Conservation (phyloP, 805 yeast genomes). For the Barnettozyma wickerhamii region DNA sequence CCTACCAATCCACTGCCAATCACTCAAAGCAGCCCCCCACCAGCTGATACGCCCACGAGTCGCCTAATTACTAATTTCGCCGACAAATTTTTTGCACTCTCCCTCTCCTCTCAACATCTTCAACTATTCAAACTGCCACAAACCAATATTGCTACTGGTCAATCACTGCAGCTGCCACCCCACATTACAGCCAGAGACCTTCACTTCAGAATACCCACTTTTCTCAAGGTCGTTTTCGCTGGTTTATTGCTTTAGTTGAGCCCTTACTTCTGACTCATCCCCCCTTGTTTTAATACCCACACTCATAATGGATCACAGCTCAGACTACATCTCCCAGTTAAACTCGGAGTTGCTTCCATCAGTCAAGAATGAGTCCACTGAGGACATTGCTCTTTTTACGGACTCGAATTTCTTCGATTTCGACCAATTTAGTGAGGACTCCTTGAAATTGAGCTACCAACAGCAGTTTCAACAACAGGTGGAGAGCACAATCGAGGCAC, state of each 20-base stretch:
- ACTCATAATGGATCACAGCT: not conserved
- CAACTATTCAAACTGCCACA: not conserved
- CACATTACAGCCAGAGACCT: not conserved
- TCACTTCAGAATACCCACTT: not conserved
- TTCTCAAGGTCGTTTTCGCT: no score
- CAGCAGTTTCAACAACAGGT: conserved; percentile 5
- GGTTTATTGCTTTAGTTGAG: no score
- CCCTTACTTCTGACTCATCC: not conserved
- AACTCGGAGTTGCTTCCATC: conserved; percentile 13
- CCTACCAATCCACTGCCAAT: no score
- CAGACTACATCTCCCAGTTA: conserved; percentile 14
- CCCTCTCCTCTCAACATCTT: not conserved
- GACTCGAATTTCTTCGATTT: conserved; percentile 23
- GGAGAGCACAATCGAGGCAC: not conserved
- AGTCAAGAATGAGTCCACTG: not conserved
- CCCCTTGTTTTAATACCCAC: not conserved
- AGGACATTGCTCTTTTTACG: conserved; percentile 18
- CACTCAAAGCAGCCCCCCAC: no score
- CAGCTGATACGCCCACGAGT: no score
- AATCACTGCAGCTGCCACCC: not conserved
- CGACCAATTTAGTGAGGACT: conserved; percentile 17
- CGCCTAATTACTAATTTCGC: not conserved
- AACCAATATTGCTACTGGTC: no score
- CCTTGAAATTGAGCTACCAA: conserved; percentile 7
- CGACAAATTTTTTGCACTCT: not conserved